Evolutionary conservation across 1,139 yeast genomes (phyloP), one percentile per base, ranked within the genome.

Genomic region (Lodderomyces parapsilosis): DNA sequence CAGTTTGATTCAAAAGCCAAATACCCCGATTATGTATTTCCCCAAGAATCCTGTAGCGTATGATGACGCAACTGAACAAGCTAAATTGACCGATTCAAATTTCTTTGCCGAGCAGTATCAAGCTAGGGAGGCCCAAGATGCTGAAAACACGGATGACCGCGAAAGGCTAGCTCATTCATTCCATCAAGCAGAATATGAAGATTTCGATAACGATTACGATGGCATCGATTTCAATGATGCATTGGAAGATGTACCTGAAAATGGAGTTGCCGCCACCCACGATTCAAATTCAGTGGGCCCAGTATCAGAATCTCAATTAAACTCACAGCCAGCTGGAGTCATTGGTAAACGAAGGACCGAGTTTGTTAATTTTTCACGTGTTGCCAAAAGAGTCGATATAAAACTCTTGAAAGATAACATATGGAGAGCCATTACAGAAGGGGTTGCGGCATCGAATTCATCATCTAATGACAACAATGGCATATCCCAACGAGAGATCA

Each of bases 351-450:
- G 68, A 18, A 67, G 86, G 45, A 81, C 84, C 1, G 87, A 83
- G 38, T 79, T 79, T 51, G 82, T 90, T 39, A 81, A 77, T 49
- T 90, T 83, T 55, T 87, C 97, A 1, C 74, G 86, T 43, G 81
- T 83, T 3, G 93, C 97, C 3, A 91, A 90, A 60, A 77, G 84
- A 51, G 96, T 93, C 15, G 95, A 93, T 59, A 86, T 93, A 36
- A 80, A 81, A 53, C 68, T 76, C 32, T 71, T 93, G 47, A 93
- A 93, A 64, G 88, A 86, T 49, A 89, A 89, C 56, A 59, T 93
- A 36, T 93, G 98, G 97, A 73, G 74, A 28, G 76, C 81, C 0
- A 70, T 82, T 15, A 68, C 52, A 35, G 35, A 49, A 35, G 60
- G 55, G 18, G 49, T 48, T 22, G 32, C 34, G 44, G 35, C 50